Evolutionary conservation across 768 basidiomycete species (phyloP), one percentile per base, ranked within the genome.

Genomic region (Termitomyces sp.): DNA sequence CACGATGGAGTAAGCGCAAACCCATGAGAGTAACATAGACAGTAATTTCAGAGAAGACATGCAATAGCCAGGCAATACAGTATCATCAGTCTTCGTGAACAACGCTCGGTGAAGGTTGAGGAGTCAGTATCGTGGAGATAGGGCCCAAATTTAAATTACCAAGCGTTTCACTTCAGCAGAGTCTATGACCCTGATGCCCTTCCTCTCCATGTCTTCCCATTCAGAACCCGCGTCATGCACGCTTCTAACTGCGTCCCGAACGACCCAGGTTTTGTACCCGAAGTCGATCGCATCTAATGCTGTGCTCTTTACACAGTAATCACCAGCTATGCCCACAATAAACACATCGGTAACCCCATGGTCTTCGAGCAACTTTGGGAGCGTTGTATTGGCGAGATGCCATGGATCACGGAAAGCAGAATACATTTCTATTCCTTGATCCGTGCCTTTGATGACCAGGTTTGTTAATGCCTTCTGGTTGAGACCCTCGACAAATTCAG

Each of bases 321-420:
- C 92, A 2, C 88, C 84, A 20, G 92, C 91, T 36, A 94, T 72
- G 0, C 87, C 87, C 8, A 80, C 80, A 39, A 91, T 69, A 56
- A 84, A 85, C 18, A 93, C 71, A 57, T 85, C 81, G 15, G 80
- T 80, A 12, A 89, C 76, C 0, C 68, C 73, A 44, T 74, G 71
- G 46, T 71, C 70, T 57, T 68, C 64, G 52, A 87, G 70, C 30
- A 76, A 59, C 24, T 55, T 66, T 53, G 77, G 76, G n/a, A 88
- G 78, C 7, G 76, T 75, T 9, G 83, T 85, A 57, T 73, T 68
- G 53, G 73, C 61, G 57, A 75, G 72, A 27, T 75, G 76, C 76
- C 83, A 81, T 45, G 81, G 78, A 64, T 87, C 84, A 49, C 75
- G 78, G 66, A 93, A 93, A 1, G 87, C 91, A n/a, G 88, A 90